phyloP scores from a whole-genome alignment of 2,329 filamentous ascomycete species.

The Xylaria arbuscula region DNA sequence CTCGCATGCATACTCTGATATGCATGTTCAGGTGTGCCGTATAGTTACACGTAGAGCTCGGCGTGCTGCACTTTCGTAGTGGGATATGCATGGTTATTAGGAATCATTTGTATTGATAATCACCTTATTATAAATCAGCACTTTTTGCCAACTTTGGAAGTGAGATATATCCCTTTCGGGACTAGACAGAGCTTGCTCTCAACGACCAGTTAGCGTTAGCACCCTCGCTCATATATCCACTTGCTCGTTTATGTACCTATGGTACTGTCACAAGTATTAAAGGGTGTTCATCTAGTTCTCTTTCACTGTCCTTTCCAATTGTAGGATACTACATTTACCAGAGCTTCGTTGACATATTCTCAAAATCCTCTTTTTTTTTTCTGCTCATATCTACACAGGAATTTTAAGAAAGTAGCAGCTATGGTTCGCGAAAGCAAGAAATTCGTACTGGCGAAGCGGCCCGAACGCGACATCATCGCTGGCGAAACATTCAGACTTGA shows the following conservation, averaged over 20 bases:
- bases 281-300: neutral
- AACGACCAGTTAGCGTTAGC: neutral
- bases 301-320: neutral
- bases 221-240: neutral
- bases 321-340: neutral
- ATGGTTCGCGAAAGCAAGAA: constrained; percentile 61
- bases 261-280: neutral
- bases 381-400: neutral
- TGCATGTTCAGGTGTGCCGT: neutral
- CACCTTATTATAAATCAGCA: neutral
- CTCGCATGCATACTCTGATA: neutral
- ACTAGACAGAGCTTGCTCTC: neutral
- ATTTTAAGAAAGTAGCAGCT: constrained; percentile 26
- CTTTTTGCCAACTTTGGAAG: neutral
- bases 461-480: constrained; percentile 68
- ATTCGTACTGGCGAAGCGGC: constrained; percentile 73
- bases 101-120: neutral
- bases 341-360: neutral
- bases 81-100: neutral
- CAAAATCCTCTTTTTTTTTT: neutral
- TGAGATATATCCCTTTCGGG: neutral
- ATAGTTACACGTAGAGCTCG: neutral
- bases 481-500: constrained; percentile 72
- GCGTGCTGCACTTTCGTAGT: neutral
- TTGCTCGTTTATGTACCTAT: neutral